Conservation (phyloP, 1,284 basidiomycete species). For the Pascua guehoae region DNA sequence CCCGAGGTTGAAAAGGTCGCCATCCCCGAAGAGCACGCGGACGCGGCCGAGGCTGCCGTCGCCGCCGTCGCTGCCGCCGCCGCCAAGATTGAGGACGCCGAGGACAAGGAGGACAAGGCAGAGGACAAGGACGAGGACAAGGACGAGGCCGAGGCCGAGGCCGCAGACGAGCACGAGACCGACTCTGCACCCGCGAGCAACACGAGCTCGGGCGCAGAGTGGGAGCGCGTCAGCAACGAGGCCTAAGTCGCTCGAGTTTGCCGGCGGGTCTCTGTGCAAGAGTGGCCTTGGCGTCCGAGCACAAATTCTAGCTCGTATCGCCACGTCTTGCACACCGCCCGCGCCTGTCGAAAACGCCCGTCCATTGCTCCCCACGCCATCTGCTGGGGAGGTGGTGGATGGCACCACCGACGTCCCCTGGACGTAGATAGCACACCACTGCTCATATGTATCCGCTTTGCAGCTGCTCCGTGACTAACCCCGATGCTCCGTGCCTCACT, state of each 20-base stretch:
- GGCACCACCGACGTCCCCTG: too few relatives aligned
- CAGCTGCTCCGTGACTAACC: not conserved
- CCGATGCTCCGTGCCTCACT: too few relatives aligned
- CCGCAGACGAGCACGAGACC: slow-evolving; percentile 3
- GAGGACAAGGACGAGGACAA: slow-evolving; percentile 2
- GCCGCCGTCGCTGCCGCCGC: not conserved
- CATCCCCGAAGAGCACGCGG: slow-evolving; percentile 3
- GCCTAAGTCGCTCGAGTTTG: slow-evolving; percentile 1
- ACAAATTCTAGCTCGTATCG: too few relatives aligned
- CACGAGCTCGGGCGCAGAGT: slow-evolving; percentile 16
- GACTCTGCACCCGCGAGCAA: slow-evolving; percentile 9
- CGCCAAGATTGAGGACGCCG: not conserved
- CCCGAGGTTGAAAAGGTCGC: slow-evolving; percentile 3
- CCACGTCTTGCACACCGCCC: too few relatives aligned
- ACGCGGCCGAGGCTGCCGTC: slow-evolving; percentile 7
- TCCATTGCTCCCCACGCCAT: too few relatives aligned
- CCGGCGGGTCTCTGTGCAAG: not conserved
- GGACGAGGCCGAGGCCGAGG: slow-evolving; percentile 6
- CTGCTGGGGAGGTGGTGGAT: too few relatives aligned
- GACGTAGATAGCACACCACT: not conserved
- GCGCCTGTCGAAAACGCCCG: too few relatives aligned
- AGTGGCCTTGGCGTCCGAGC: too few relatives aligned
- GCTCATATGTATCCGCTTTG: slow-evolving; percentile 6
- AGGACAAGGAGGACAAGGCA: slow-evolving; percentile 4
- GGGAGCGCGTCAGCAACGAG: slow-evolving; percentile 17